Base-by-base conservation (phyloP, 1,284 basidiomycete genomes). In the Microbotryum violaceum region DNA sequence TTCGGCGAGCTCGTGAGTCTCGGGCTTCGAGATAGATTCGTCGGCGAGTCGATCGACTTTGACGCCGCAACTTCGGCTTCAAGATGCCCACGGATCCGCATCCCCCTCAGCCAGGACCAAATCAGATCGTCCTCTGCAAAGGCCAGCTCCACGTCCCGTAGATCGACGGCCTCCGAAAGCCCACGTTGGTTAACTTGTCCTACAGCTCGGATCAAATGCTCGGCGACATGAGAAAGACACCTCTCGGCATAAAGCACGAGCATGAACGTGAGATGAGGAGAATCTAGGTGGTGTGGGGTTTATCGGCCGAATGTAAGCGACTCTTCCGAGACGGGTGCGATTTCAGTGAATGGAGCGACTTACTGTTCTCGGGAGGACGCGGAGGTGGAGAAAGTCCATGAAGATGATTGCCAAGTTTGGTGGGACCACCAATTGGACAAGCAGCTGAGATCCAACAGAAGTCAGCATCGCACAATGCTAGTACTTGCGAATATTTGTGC, bases 201-300 rank as follows among this genome's bases (percentile, higher is more conserved):
- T 48, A 67, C 42, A n/a, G 56, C 56, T 21, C 61, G 57, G 29
- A 65, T 37, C 47, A 67, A 27, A 57, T 63, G 51, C 7, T 57
- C 37, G 21, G 58, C 49, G 53, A 67, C 50, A 31, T 29, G 45
- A 14, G 56, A 33, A 20, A 67, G 37, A 44, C 53, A 49, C 18
- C 66, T 55, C 44, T 67, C 66, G 56, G 64, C 61, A 50, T 67
- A 67, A 16, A 67, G 60, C 1, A 49, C 56, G 7, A 57, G 47
- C 54, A 62, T n/a, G 56, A 67, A 65, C 12, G 60, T 57, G 45
- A 67, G 21, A 49, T 58, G 61, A 1, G 54, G 16, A 6, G 66
- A 65, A 9, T 42, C 37, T 42, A 18, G 37, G 37, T 42, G 37
- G 37, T 4, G 37, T 10, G 37, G 14, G 12, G 37, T 10, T 18